Conservation (phyloP, 495 filamentous ascomycete species). For the Talaromyces ruber region DNA sequence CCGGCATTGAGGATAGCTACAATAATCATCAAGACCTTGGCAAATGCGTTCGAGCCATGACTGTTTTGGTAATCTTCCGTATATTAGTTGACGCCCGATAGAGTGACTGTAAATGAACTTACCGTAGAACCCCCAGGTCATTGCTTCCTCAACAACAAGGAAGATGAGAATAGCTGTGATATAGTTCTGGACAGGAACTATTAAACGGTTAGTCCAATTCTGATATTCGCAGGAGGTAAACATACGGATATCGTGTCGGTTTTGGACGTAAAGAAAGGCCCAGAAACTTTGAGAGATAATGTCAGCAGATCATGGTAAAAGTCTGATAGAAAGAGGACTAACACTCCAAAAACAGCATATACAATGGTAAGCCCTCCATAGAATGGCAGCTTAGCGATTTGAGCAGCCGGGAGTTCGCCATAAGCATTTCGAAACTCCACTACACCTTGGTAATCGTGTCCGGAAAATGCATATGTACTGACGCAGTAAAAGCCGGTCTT, state of each 20-base stretch:
- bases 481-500: conserved; percentile 97
- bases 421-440: conserved; percentile 93
- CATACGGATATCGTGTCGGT: conserved; percentile 83
- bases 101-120: conserved; percentile 6
- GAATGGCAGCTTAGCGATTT: conserved; percentile 96
- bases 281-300: conserved; percentile 57
- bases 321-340: conserved; percentile 18
- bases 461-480: conserved; percentile 57
- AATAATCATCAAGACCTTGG: conserved; percentile 78
- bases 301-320: background rate
- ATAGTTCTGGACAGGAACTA: conserved; percentile 97
- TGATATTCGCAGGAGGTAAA: background rate
- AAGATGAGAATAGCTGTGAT: conserved; percentile 96
- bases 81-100: conserved; percentile 5
- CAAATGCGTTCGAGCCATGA: conserved; percentile 69
- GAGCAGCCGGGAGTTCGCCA: conserved; percentile 87
- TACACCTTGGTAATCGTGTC: conserved; percentile 61
- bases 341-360: conserved; percentile 78
- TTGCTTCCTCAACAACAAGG: conserved; percentile 87
- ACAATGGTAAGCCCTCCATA: conserved; percentile 92
- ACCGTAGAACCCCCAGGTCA: conserved; percentile 96
- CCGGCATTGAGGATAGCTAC: conserved; percentile 88
- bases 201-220: conserved; percentile 22
- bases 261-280: conserved; percentile 93
- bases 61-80: conserved; percentile 76